Conservation (phyloP, 192 early-diverging fungal species). For the Borealophlyctis nickersoniae region DNA sequence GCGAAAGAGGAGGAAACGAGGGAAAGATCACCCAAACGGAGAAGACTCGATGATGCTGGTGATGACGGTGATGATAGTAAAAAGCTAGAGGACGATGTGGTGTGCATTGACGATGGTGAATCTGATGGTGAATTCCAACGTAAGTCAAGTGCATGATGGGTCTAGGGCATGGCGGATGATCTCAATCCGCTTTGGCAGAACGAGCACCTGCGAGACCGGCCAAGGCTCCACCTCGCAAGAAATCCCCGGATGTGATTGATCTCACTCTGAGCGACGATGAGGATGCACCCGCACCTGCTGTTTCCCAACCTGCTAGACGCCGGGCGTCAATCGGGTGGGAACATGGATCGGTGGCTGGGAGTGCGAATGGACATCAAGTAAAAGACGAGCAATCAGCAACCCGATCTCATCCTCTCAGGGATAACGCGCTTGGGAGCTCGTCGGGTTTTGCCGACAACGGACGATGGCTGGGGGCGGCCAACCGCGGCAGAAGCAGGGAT, state of each 20-base stretch:
- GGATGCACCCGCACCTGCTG: neutral
- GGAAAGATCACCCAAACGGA: neutral
- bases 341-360: too few species aligned
- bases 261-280: constrained; percentile 47
- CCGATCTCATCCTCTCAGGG: too few species aligned
- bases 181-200: neutral
- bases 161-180: neutral
- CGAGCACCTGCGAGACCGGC: neutral
- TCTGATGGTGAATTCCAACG: constrained; percentile 5
- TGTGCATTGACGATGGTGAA: neutral
- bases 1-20: neutral
- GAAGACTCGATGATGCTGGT: neutral
- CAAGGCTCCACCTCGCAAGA: constrained; percentile 5
- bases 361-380: too few species aligned
- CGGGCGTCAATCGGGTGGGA: too few species aligned
- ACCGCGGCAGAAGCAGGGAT: too few species aligned
- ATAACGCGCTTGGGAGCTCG: too few species aligned
- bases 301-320: too few species aligned
- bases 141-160: neutral
- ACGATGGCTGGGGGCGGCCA: too few species aligned
- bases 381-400: too few species aligned
- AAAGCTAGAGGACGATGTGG: neutral
- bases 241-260: constrained; percentile 54
- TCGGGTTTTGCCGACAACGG: too few species aligned
- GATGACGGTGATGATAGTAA: neutral